phyloP scores from a whole-genome alignment of 2,329 filamentous ascomycete species.

The Beauveria sp. region DNA sequence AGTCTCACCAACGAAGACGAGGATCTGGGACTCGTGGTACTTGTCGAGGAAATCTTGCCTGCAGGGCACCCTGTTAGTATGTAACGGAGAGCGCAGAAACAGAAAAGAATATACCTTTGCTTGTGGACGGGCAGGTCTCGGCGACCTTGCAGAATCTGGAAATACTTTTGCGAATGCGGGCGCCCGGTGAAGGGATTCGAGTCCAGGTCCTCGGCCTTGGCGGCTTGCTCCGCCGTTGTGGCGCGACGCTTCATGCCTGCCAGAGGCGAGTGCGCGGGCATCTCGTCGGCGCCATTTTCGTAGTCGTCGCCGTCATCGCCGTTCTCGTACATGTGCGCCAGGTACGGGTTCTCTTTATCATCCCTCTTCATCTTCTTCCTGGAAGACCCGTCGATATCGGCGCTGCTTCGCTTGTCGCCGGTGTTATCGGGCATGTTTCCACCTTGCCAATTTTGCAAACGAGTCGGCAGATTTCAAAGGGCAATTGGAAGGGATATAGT shows the following conservation, averaged over 20 bases:
- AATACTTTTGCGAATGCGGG: conserved; percentile 74
- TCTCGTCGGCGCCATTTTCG: conserved; percentile 24
- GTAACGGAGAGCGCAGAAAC: not conserved
- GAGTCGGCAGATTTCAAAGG: not conserved
- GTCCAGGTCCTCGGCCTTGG: conserved; percentile 69
- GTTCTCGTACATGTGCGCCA: conserved; percentile 76
- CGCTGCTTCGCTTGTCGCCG: conserved; percentile 37
- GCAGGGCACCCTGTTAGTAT: not conserved
- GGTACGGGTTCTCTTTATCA: conserved; percentile 67
- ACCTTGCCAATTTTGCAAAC: not conserved
- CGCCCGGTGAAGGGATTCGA: conserved; percentile 78
- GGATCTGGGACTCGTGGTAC: conserved; percentile 89
- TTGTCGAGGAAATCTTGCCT: conserved; percentile 88
- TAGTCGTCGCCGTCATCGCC: conserved; percentile 30
- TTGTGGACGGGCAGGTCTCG: conserved; percentile 85
- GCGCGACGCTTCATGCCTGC: conserved; percentile 65
- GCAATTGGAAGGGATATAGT: not conserved
- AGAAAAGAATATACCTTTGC: conserved; percentile 56
- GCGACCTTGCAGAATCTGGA: conserved; percentile 77
- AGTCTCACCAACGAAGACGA: conserved; percentile 98
- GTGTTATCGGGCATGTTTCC: conserved; percentile 14
- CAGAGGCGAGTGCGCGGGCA: conserved; percentile 42
- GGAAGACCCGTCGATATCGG: conserved; percentile 33
- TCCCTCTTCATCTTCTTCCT: conserved; percentile 32
- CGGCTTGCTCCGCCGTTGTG: conserved; percentile 70